A percentile compares a stretch with the other conserved stretches of the same genome.
These are phyloP conservation scores for Pyrus bretschneideri DNA, from an alignment of 306 rosid genomes.

Conservation along the genomic window DNA sequence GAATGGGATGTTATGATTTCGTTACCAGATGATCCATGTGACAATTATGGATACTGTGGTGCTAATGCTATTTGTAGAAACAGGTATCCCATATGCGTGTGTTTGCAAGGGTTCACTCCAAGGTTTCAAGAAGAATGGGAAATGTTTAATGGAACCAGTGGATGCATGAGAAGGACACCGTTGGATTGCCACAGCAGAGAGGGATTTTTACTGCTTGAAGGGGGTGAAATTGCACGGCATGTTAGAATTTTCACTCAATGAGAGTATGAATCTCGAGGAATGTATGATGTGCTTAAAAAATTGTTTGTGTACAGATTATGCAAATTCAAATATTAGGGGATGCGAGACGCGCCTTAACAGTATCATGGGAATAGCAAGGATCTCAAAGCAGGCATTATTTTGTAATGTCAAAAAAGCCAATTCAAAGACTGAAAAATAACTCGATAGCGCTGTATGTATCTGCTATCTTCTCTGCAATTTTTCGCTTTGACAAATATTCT, in stretches of 20 bases:
- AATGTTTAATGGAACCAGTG: constrained; percentile 17
- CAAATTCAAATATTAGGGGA: constrained; percentile 23
- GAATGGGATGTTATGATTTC: neutral
- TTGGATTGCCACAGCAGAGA: constrained; percentile 18
- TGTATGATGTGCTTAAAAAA: constrained; percentile 29
- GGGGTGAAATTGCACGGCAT: constrained; percentile 34
- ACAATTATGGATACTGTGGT: constrained; percentile 9
- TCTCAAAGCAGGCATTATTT: constrained; percentile 15
- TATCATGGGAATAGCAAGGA: constrained; percentile 11
- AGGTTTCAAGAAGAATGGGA: constrained; percentile 14
- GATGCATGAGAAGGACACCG: constrained; percentile 22
- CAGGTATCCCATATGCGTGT: constrained; percentile 14
- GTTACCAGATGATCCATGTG: neutral
- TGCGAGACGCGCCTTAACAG: neutral
- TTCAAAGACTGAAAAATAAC: neutral
- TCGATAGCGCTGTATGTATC: neutral
- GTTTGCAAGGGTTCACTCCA: constrained; percentile 30
- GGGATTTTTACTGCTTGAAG: constrained; percentile 14
- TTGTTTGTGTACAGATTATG: constrained; percentile 35
- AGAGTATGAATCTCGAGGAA: constrained; percentile 10
- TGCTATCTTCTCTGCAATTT: neutral
- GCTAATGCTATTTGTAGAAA: constrained; percentile 8
- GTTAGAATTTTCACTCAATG: constrained; percentile 11
- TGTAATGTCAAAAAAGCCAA: neutral
- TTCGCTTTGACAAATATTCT: neutral